A percentile compares a stretch with the other conserved stretches of the same genome.
Conservation (phyloP, 208 protist species). For the Trypanosoma boissoni region DNA sequence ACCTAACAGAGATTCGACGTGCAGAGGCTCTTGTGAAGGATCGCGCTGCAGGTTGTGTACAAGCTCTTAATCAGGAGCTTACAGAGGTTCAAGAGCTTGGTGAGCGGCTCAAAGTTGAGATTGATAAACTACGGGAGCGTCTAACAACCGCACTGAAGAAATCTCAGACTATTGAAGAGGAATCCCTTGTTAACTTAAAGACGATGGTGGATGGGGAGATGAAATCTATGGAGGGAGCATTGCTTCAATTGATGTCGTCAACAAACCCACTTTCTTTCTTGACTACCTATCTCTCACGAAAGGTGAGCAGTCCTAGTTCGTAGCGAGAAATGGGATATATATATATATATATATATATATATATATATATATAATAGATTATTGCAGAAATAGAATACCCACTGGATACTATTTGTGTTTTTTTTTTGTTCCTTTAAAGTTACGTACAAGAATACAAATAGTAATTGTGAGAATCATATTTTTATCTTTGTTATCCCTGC, state of each 20-base stretch:
- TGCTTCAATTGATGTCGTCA: conserved; percentile 28
- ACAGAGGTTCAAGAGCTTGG: conserved; percentile 77
- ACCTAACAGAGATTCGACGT: conserved; percentile 59
- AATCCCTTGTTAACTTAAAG: conserved; percentile 64
- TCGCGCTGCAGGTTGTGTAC: conserved; percentile 68
- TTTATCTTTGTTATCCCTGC: not conserved
- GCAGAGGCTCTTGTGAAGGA: conserved; percentile 66
- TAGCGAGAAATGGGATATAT: too few species aligned
- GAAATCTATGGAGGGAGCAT: conserved; percentile 46
- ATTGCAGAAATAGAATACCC: too few species aligned
- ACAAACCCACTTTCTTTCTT: conserved; percentile 32
- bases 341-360: conserved; percentile 5
- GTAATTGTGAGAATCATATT: not conserved
- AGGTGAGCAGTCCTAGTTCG: too few species aligned
- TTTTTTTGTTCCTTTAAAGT: too few species aligned
- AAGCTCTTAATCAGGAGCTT: conserved; percentile 71
- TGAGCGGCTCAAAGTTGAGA: conserved; percentile 54
- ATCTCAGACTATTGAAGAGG: conserved; percentile 61
- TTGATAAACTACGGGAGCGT: conserved; percentile 57
- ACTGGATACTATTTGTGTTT: too few species aligned
- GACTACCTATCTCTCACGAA: conserved; percentile 21
- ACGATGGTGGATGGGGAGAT: conserved; percentile 61
- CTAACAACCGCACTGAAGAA: conserved; percentile 45
- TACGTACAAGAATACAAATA: not conserved
- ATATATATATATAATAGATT: too few species aligned